Base-by-base conservation (phyloP, 2,329 filamentous ascomycete species). In the Ascochyta viciae-villosae region DNA sequence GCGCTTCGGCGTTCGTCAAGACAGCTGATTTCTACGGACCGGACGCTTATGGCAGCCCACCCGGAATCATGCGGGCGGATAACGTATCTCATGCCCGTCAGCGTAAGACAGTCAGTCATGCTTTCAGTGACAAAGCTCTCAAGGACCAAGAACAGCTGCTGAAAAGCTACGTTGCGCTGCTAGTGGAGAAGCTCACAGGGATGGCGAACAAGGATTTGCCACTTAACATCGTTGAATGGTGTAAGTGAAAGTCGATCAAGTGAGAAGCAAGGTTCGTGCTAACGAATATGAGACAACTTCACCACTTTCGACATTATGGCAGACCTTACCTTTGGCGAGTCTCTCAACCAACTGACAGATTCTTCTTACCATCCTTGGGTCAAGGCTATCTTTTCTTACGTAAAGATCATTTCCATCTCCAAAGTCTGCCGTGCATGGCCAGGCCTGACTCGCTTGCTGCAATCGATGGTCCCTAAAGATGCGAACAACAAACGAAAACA, bases 61-160 rank as follows among this genome's bases (percentile, higher is more conserved):
- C 37, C 2, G 46, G 46, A 4, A 49, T 49, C 9, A 16, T 49
- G 15, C 45, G 72, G 40, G 62, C 68, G 12, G 68, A 75, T 35
- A 71, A 77, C 33, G 62, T 66, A 10, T 54, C 58, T 38, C 76
- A 79, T 55, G 63, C 67, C 10, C 68, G 75, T 6, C 67, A 69
- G 33, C 64, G 77, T 16, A 71, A 73, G 41, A 45, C 75, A 0
- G 64, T 78, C 2, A 66, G 71, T 3, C 67, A 77, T 58, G 73
- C 74, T 2, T 78, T 78, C 62, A 74, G 72, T 16, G 68, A 77
- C 40, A 73, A 68, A 54, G 74, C 74, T 0, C 49, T 78, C 15
- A 64, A 64, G 34, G 66, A 72, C 23, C 76, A 78, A 53, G 71
- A 76, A 53, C 39, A 54, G 4, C 53, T 75, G 54, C 50, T 81